Evolutionary conservation across 1,139 yeast genomes (phyloP).

Genomic region (Wickerhamomyces sp.): DNA sequence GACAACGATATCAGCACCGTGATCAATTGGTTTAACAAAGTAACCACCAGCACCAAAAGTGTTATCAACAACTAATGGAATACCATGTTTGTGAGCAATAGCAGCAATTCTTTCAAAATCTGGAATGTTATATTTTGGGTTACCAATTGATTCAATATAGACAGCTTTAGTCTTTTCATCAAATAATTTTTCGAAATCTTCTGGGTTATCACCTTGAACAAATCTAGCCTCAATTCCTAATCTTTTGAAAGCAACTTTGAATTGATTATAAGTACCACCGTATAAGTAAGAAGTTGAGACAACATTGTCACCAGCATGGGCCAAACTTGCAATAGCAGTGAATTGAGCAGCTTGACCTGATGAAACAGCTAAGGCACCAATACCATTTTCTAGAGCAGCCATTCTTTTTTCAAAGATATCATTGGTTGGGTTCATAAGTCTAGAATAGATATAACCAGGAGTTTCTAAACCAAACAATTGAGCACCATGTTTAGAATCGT

Average conservation of each 20-base stretch:
- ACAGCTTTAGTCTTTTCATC: slow-evolving; percentile 87
- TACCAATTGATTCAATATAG: slow-evolving; percentile 87
- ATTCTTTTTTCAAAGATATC: slow-evolving; percentile 88
- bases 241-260: slow-evolving; percentile 86
- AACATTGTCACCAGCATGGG: slow-evolving; percentile 85
- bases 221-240: slow-evolving; percentile 82
- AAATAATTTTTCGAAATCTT: slow-evolving; percentile 64
- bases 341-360: slow-evolving; percentile 97
- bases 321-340: slow-evolving; percentile 76
- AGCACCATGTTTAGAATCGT: slow-evolving; percentile 88
- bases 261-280: slow-evolving; percentile 96
- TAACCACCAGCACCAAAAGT: slow-evolving; percentile 97
- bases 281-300: slow-evolving; percentile 84
- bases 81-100: slow-evolving; percentile 82
- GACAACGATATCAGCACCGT: slow-evolving; percentile 79
- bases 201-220: slow-evolving; percentile 72
- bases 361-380: slow-evolving; percentile 83
- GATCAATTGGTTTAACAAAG: slow-evolving; percentile 77
- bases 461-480: slow-evolving; percentile 79
- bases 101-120: slow-evolving; percentile 76
- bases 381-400: slow-evolving; percentile 90
- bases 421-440: slow-evolving; percentile 90
- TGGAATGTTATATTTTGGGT: slow-evolving; percentile 90
- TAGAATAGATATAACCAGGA: slow-evolving; percentile 80
- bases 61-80: slow-evolving; percentile 93